Evolutionary conservation across 2,329 filamentous ascomycete species (phyloP), one percentile per base, ranked within the genome.

Genomic region (Fusarium tjaetaba): DNA sequence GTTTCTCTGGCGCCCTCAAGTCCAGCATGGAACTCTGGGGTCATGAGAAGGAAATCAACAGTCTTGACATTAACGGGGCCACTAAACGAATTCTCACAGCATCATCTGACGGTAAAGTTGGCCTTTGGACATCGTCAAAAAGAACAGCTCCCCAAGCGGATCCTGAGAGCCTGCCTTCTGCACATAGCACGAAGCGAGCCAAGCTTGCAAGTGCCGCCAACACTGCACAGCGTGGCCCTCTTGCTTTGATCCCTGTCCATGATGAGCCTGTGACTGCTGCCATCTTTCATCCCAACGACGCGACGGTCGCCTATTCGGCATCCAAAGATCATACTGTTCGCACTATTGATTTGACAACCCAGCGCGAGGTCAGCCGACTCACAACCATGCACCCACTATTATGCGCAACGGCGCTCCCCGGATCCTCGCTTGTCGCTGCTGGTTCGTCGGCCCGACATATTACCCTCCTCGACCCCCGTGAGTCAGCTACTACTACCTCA

Each of bases 261-360:
- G 89, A 89, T 63, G 88, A 91, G 16, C 88, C 93, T 49, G 94
- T 95, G 49, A 94, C 93, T 2, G 93, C 92, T 61, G 93, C 92
- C 42, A 88, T 94, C 53, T 98, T 99, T 85, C 94, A 97, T 82
- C 92, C 92, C 9, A 88, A 90, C 61, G 96, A 98, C 83, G 84
- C 91, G 16, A 97, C 94, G 20, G 94, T 98, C 45, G 96, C 93
- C 52, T 98, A 99, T 86, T 96, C 94, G 3, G 91, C 92, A 28
- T 97, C 95, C 24, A 93, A 94, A 85, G 97, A 99, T 85, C 95
- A 97, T 86, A 93, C 93, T 2, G 86, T 98, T 76, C 92, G 92
- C 73, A 98, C 96, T 1, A 93, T 97, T 85, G 96, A 99, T 85
- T 88, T 99, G 52, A 92, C 95, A 1, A 98, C 96, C 2, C 87